Percentiles rank a stretch among this genome's conserved stretches.
These are phyloP conservation scores for Endoconidiophora laricicola DNA, from an alignment of 2,329 filamentous ascomycete species.

Conservation along the genomic window DNA sequence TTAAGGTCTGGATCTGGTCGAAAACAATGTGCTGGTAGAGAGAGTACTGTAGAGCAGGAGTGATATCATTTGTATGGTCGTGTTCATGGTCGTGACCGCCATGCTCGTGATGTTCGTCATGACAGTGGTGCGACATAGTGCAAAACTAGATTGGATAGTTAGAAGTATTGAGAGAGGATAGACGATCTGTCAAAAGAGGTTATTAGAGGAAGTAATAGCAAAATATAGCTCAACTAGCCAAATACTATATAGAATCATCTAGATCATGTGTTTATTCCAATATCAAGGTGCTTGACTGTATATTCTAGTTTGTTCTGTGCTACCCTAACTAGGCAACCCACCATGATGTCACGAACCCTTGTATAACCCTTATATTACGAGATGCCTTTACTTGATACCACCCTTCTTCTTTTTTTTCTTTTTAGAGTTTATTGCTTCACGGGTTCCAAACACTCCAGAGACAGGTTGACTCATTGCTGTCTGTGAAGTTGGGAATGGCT, in stretches of 20 bases:
- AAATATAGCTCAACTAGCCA: too few species aligned
- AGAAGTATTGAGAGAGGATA: not conserved
- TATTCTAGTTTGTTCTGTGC: too few species aligned
- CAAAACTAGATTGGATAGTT: not conserved
- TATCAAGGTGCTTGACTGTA: too few species aligned
- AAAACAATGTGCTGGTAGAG: conserved; percentile 90
- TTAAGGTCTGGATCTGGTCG: conserved; percentile 66
- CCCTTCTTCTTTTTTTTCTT: conserved; percentile 30
- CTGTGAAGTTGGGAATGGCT: conserved; percentile 8
- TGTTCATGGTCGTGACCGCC: conserved; percentile 45
- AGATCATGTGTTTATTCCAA: not conserved
- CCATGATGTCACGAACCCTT: conserved; percentile 1
- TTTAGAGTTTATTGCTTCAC: conserved; percentile 18
- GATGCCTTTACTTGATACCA: conserved; percentile 22
- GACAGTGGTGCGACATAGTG: conserved; percentile 32
- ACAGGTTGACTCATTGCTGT: conserved; percentile 30
- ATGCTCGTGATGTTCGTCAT: conserved; percentile 34
- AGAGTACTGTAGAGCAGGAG: conserved; percentile 75
- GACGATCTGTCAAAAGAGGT: not conserved
- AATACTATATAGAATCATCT: not conserved
- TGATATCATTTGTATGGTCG: conserved; percentile 84
- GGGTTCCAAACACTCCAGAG: conserved; percentile 29
- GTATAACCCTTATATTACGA: not conserved
- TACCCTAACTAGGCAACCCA: too few species aligned
- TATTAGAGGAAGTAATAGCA: not conserved